Evolutionary conservation across 2,329 filamentous ascomycete species (phyloP), one percentile per base, ranked within the genome.

Genomic region (Dothiorella sarmentorum): DNA sequence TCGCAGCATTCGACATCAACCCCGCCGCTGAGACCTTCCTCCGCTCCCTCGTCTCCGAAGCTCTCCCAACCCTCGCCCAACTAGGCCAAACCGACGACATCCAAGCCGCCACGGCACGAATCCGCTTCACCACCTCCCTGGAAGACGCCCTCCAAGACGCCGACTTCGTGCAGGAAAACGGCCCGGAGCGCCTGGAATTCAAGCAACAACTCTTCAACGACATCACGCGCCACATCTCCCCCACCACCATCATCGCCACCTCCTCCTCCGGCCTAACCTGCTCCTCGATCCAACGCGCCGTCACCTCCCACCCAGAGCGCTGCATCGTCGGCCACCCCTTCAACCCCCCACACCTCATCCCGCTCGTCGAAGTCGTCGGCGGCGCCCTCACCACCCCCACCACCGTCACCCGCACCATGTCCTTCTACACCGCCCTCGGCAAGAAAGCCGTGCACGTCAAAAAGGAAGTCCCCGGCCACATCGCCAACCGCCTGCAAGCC

Each of bases 281-380:
- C 65, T 70, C 67, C 31, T 66, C 63, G 43, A 68, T 71, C 51
- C 64, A 65, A n/a, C 60, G 63, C 17, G 67, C 67, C 52, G 64
- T 64, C 44, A 57, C 10, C 18, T 10, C 61, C 6, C 62, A 67
- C 29, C 71, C 74, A 0, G 65, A 63, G 18, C 69, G 75, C n/a
- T 68, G 75, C 31, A 63, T 77, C 1, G 71, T 80, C 24, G 76
- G 76, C 3, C 78, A 80, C 62, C 77, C 78, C 0, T 79, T 79
- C 68, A 79, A 80, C 61, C 78, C 78, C 7, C 77, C 77, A 5
- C 77, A 80, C 61, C 66, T 80, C 17, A 76, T 80, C 18, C 77
- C 76, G 1, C 68, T 80, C 13, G 75, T 80, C 18, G 77, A 80
- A 63, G 73, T 80, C 0, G 76, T 78, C 1, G 73, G 72, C 7